Evolutionary conservation across 192 early-diverging fungal genomes (phyloP).

Genomic region (Coemansia asiatica): DNA sequence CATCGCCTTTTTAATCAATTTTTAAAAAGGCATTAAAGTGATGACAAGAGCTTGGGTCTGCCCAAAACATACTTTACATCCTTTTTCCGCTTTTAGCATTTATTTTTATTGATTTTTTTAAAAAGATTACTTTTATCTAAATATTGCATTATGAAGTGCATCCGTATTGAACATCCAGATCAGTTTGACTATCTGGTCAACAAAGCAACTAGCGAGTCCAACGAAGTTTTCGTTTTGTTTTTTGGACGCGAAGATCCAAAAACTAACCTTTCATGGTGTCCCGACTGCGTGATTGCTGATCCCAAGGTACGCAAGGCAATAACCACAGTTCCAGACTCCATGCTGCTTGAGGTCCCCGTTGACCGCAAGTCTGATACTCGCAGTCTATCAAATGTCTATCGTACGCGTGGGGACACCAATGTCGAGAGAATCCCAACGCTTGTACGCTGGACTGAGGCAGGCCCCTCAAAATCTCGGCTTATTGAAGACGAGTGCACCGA

Average conservation of each 20-base stretch:
- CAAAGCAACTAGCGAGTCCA: conserved; percentile 10
- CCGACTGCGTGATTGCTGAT: conserved; percentile 53
- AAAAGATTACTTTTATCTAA: neutral
- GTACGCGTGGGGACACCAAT: conserved; percentile 24
- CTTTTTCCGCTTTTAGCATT: neutral
- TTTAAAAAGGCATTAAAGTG: no score
- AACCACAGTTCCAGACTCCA: conserved; percentile 18
- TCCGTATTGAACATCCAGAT: conserved; percentile 32
- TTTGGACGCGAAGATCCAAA: conserved; percentile 45
- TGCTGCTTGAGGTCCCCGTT: conserved; percentile 46
- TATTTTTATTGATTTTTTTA: neutral
- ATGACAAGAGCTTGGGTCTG: no score
- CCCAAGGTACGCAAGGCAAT: conserved; percentile 40
- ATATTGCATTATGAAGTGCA: conserved; percentile 44
- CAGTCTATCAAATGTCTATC: conserved; percentile 30
- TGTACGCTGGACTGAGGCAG: conserved; percentile 31
- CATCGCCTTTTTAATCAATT: no score
- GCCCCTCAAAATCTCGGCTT: conserved; percentile 27
- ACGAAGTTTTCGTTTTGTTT: conserved; percentile 44
- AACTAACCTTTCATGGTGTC: conserved; percentile 41
- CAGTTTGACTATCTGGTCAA: conserved; percentile 23
- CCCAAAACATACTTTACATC: no score
- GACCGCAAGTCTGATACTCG: conserved; percentile 32
- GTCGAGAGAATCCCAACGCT: conserved; percentile 43
- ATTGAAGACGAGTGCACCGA: conserved; percentile 41